These are phyloP conservation scores for Solanum clarkiae DNA, from an alignment of 257 asterid species.

Conservation along the genomic window DNA sequence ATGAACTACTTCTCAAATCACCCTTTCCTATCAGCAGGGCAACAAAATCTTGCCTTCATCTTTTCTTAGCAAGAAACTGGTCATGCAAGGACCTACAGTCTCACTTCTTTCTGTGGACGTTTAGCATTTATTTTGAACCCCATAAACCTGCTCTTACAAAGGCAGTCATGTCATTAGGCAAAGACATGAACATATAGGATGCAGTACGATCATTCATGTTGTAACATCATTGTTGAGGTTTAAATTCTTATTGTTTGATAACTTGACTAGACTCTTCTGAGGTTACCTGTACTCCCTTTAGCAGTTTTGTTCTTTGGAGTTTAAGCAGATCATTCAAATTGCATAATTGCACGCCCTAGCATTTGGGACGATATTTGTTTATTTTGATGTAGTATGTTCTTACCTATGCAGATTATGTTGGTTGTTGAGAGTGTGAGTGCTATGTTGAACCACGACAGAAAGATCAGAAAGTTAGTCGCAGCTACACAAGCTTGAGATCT, in stretches of 20 bases:
- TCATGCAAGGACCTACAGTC: not conserved
- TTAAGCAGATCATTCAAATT: not conserved
- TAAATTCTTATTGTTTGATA: not conserved
- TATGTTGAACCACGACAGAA: conserved; percentile 79
- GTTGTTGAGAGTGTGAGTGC: conserved; percentile 82
- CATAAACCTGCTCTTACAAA: not conserved
- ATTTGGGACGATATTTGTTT: not conserved
- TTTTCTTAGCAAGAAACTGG: not conserved
- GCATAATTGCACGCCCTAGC: not conserved
- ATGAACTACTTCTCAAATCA: not conserved
- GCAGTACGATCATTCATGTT: not conserved
- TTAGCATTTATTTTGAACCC: not conserved
- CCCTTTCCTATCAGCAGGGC: not conserved
- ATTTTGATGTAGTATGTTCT: not conserved
- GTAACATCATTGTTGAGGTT: not conserved
- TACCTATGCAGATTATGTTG: conserved; percentile 49
- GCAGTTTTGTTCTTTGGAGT: not conserved
- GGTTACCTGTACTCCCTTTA: not conserved
- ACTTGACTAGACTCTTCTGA: not conserved
- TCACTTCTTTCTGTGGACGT: not conserved
- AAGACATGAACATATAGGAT: not conserved
- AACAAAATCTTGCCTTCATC: not conserved
- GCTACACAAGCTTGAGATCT: conserved; percentile 16
- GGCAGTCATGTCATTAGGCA: not conserved
- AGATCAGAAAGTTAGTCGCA: conserved; percentile 43